Percentiles rank a stretch among this genome's conserved stretches.
These are phyloP conservation scores for Arxiozyma slooffiae DNA, from an alignment of 1,139 yeast species.

Conservation along the genomic window DNA sequence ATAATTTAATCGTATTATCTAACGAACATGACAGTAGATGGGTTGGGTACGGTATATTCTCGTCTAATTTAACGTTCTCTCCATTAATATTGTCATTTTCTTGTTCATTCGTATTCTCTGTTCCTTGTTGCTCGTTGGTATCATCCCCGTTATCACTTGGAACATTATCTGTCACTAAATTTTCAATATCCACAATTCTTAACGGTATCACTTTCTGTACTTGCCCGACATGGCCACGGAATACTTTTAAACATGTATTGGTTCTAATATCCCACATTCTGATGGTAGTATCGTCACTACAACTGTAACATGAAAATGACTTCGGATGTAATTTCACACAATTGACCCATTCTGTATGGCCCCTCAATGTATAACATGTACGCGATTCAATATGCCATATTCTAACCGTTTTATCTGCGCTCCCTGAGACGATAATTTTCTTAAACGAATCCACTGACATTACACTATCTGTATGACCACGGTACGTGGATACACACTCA, in stretches of 20 bases:
- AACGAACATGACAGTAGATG: slow-evolving; percentile 79
- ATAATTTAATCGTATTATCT: slow-evolving; percentile 86
- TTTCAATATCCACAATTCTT: slow-evolving; percentile 39
- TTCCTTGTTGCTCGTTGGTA: neutral
- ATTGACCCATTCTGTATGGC: slow-evolving; percentile 88
- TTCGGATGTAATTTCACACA: slow-evolving; percentile 77
- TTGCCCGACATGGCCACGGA: slow-evolving; percentile 61
- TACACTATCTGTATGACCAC: slow-evolving; percentile 86
- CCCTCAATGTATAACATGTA: slow-evolving; percentile 84
- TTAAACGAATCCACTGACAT: slow-evolving; percentile 59
- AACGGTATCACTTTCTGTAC: slow-evolving; percentile 85
- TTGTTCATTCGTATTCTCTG: neutral
- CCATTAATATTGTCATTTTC: slow-evolving; percentile 13
- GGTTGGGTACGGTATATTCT: slow-evolving; percentile 47
- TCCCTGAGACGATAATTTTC: slow-evolving; percentile 82
- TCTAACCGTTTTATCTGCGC: slow-evolving; percentile 83
- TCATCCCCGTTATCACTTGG: slow-evolving; percentile 5
- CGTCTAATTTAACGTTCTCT: slow-evolving; percentile 14
- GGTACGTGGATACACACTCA: slow-evolving; percentile 81
- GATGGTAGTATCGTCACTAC: slow-evolving; percentile 85
- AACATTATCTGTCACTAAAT: slow-evolving; percentile 32
- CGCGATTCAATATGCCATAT: slow-evolving; percentile 95
- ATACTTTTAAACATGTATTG: slow-evolving; percentile 67
- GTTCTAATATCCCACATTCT: slow-evolving; percentile 89
- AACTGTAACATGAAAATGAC: slow-evolving; percentile 72